Evolutionary conservation across 2,329 filamentous ascomycete species (phyloP), one percentile per base, ranked within the genome.

Genomic region (Penicillium thymicola): DNA sequence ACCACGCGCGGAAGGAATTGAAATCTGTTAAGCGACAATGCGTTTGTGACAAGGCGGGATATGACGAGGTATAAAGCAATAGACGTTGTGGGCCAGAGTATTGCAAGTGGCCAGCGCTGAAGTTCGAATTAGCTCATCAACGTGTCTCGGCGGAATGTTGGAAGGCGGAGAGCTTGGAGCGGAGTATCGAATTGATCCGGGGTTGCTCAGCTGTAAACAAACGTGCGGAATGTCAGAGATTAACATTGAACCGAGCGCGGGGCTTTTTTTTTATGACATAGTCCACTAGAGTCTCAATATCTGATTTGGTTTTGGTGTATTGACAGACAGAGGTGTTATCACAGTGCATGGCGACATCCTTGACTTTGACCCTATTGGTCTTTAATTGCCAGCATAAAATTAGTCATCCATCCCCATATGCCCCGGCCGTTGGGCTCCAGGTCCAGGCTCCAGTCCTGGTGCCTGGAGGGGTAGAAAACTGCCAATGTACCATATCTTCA

Each of bases 141-240:
- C 13, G 58, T 67, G 57, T 60, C 28, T 63, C 65, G 66, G 34
- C 25, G 61, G 64, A 43, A n/a, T 9, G 25, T 18, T 62, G 59
- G 65, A 63, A 59, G 65, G 69, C 67, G 66, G 66, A 65, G 67
- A 68, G 64, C 58, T 68, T 59, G 60, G 53, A 57, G 60, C 62
- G 59, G 62, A 59, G 61, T 54, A 66, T 64, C 37, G 54, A 61
- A 54, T 58, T 65, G 59, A 58, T 60, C 55, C 60, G 56, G 55
- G 43, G 56, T 41, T 45, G 16, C 18, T 18, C n/a, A 43, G 27
- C 40, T 34, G 49, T 43, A 27, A 36, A 23, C 30, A 27, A 43
- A 14, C 5, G 44, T 8, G 44, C 9, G 30, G 44, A 46, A 46
- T 46, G 44, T 46, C 13, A 16, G 13, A 23, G 9, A 25, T 46